Percentiles rank a stretch among this genome's conserved stretches.
Evolutionary conservation across 257 asterid species (phyloP).

Genomic region (Solanum etuberosum): DNA sequence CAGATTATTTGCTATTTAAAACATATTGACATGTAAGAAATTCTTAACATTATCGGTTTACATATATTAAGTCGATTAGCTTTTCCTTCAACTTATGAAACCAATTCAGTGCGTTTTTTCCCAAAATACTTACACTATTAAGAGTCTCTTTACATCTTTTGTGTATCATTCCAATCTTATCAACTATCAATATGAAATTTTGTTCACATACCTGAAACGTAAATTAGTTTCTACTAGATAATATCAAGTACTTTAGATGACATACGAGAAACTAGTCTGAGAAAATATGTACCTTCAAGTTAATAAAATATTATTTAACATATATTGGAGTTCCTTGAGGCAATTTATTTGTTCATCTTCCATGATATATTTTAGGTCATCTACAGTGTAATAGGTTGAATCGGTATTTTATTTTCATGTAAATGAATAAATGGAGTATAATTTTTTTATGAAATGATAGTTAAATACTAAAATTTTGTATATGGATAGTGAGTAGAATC

Average conservation of each 20-base stretch:
- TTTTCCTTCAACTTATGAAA: no score
- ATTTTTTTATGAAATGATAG: background rate
- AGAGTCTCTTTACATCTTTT: background rate
- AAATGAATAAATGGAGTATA: background rate
- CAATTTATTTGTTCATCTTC: background rate
- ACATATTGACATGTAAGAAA: no score
- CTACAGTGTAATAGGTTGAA: background rate
- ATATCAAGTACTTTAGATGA: background rate
- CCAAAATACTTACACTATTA: background rate
- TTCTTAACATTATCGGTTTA: no score
- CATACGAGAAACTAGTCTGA: background rate
- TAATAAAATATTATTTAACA: background rate
- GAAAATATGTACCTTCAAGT: background rate
- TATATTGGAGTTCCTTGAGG: background rate
- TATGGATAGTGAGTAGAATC: background rate
- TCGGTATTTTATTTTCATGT: background rate
- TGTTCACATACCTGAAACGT: background rate
- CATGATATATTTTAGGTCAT: background rate
- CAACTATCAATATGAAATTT: background rate
- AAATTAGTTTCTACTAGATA: background rate
- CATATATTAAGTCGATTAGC: no score
- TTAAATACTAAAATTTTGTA: background rate
- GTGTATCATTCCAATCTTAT: background rate
- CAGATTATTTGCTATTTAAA: no score
- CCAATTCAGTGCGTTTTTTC: background rate